Evolutionary conservation across 2,329 filamentous ascomycete genomes (phyloP).

Genomic region (Coniochaeta sp.): DNA sequence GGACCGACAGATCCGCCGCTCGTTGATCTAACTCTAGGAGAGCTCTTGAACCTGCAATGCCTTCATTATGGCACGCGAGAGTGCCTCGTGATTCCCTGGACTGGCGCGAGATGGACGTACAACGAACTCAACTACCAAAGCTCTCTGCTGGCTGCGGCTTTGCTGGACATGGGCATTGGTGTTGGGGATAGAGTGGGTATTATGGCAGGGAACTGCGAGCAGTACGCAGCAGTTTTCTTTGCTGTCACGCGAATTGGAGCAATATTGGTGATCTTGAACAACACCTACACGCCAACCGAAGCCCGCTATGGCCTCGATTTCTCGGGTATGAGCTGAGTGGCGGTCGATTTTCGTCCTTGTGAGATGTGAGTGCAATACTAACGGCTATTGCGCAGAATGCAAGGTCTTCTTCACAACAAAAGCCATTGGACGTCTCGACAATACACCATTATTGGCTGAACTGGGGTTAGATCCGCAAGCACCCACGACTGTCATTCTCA

Average conservation of each 20-base stretch:
- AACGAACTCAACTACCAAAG: conserved; percentile 56
- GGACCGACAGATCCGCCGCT: conserved; percentile 63
- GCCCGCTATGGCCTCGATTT: conserved; percentile 64
- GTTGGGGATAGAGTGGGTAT: conserved; percentile 66
- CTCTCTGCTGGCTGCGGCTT: conserved; percentile 53
- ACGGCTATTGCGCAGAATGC: conserved; percentile 41
- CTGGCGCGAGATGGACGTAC: conserved; percentile 66
- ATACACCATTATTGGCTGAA: conserved; percentile 48
- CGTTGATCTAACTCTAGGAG: conserved; percentile 63
- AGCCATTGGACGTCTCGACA: conserved; percentile 58
- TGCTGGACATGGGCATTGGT: conserved; percentile 59
- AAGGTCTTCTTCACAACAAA: conserved; percentile 67
- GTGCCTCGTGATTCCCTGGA: conserved; percentile 69
- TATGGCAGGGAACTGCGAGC: conserved; percentile 71
- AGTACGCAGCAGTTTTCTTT: conserved; percentile 74
- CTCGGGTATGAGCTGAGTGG: conserved; percentile 41
- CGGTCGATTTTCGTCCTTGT: background rate
- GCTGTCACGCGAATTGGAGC: conserved; percentile 60
- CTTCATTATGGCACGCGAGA: conserved; percentile 57
- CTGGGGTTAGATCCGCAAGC: conserved; percentile 36
- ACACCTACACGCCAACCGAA: conserved; percentile 71
- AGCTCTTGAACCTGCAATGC: conserved; percentile 65
- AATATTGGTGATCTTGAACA: conserved; percentile 71
- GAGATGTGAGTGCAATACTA: background rate
- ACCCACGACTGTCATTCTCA: conserved; percentile 52